These are phyloP conservation scores for Aspergillus sclerotiicarbonarius DNA, from an alignment of 495 filamentous ascomycete genomes.

Conservation along the genomic window DNA sequence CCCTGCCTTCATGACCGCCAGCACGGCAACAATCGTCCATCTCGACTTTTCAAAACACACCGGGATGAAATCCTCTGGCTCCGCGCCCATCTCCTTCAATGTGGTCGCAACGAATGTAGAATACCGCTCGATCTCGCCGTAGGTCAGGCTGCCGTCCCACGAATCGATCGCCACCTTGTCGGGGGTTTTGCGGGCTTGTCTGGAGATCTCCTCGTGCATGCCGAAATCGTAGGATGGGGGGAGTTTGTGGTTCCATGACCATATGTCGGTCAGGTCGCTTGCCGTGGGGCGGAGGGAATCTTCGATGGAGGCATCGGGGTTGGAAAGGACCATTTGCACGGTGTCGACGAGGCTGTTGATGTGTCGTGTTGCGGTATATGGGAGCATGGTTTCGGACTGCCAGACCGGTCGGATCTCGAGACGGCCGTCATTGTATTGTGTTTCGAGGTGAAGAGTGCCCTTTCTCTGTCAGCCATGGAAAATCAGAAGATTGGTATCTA, in stretches of 20 bases:
- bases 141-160: conserved; percentile 49
- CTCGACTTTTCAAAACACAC: conserved; percentile 49
- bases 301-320: conserved; percentile 22
- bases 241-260: conserved; percentile 33
- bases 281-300: conserved; percentile 24
- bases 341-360: conserved; percentile 32
- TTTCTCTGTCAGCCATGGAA: background rate
- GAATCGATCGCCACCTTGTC: conserved; percentile 41
- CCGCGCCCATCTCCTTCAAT: conserved; percentile 29
- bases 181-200: conserved; percentile 32
- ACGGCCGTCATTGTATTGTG: conserved; percentile 18
- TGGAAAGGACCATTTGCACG: conserved; percentile 27
- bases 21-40: conserved; percentile 45
- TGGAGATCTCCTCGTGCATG: conserved; percentile 46
- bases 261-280: conserved; percentile 32
- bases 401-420: conserved; percentile 31
- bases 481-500: background rate
- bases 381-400: conserved; percentile 29
- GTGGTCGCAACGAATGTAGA: conserved; percentile 30
- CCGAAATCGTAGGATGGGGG: conserved; percentile 35
- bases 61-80: conserved; percentile 34
- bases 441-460: conserved; percentile 28
- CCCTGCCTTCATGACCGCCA: conserved; percentile 45
- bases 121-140: conserved; percentile 39
- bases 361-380: conserved; percentile 32